phyloP scores from a whole-genome alignment of 768 basidiomycete genomes.

The Xerocomus potaroensis region DNA sequence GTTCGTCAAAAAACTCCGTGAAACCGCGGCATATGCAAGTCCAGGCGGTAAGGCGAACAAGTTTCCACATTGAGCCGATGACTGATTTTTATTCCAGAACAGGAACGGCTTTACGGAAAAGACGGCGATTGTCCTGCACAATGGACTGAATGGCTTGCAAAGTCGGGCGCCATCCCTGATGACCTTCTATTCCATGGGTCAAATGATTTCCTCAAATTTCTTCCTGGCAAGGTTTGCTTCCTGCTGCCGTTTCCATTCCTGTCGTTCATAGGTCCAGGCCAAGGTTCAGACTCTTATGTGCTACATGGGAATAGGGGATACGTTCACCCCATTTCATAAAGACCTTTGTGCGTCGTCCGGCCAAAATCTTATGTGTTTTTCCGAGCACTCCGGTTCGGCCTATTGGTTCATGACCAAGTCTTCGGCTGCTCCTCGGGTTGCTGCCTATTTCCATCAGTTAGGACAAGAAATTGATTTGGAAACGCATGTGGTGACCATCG shows the following conservation, averaged over 20 bases:
- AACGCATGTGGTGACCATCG: slow-evolving; percentile 55
- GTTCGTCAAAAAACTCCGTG: slow-evolving; percentile 46
- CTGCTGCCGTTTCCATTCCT: neutral
- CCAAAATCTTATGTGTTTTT: slow-evolving; percentile 84
- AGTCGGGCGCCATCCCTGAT: slow-evolving; percentile 45
- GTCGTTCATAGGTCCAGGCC: slow-evolving; percentile 35
- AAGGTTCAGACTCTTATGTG: slow-evolving; percentile 80
- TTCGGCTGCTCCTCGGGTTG: slow-evolving; percentile 49
- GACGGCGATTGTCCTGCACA: slow-evolving; percentile 63
- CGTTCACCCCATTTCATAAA: slow-evolving; percentile 82
- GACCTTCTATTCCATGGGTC: slow-evolving; percentile 47
- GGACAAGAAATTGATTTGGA: slow-evolving; percentile 64
- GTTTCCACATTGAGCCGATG: neutral
- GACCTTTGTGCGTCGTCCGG: slow-evolving; percentile 82
- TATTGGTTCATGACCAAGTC: slow-evolving; percentile 86
- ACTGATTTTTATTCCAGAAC: slow-evolving; percentile 36
- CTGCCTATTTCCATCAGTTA: slow-evolving; percentile 50
- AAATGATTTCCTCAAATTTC: slow-evolving; percentile 55
- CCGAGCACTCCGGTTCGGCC: slow-evolving; percentile 65
- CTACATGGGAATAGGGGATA: slow-evolving; percentile 78
- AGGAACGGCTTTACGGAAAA: slow-evolving; percentile 69
- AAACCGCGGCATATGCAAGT: slow-evolving; percentile 30
- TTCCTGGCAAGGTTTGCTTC: slow-evolving; percentile 47
- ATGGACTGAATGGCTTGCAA: slow-evolving; percentile 63
- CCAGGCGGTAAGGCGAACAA: slow-evolving; percentile 35